A percentile compares a stretch with the other conserved stretches of the same genome.
phyloP scores from a whole-genome alignment of 2,329 filamentous ascomycete genomes.

The Tolypocladium amazonense region DNA sequence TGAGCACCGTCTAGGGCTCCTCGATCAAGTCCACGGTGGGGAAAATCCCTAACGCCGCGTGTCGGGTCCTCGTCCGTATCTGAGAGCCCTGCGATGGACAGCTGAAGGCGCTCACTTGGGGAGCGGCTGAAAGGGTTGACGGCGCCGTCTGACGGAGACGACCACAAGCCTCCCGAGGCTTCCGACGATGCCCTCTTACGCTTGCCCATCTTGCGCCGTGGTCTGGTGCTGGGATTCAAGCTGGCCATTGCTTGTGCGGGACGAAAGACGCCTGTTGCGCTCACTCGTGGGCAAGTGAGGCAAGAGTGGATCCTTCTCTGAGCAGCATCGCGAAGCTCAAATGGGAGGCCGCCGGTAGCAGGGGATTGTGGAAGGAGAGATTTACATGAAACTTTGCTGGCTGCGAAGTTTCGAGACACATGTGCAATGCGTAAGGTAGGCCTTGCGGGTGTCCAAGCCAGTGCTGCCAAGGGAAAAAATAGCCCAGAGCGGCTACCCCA shows the following conservation, averaged over 20 bases:
- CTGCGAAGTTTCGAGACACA: not conserved
- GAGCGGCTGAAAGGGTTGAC: conserved; percentile 48
- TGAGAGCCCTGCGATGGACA: conserved; percentile 40
- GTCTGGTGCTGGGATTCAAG: not conserved
- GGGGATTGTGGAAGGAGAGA: too few relatives aligned
- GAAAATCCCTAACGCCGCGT: conserved; percentile 32
- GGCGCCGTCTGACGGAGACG: conserved; percentile 18
- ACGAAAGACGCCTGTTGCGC: not conserved
- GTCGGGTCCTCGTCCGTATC: conserved; percentile 33
- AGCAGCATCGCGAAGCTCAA: not conserved
- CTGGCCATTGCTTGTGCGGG: not conserved
- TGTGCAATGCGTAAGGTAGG: not conserved
- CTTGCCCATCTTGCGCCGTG: not conserved
- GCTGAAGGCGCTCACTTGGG: conserved; percentile 39
- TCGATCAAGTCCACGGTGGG: conserved; percentile 30
- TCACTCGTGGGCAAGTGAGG: not conserved
- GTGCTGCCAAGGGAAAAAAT: too few relatives aligned
- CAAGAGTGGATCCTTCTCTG: not conserved
- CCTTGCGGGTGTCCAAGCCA: too few relatives aligned
- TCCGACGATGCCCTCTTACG: not conserved
- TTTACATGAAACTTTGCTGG: not conserved
- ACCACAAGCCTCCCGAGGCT: not conserved
- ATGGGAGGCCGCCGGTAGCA: not conserved
- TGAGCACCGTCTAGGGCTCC: not conserved
- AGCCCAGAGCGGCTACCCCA: too few relatives aligned